phyloP scores from a whole-genome alignment of 805 yeast genomes.

The Schwanniomyces yamadae region DNA sequence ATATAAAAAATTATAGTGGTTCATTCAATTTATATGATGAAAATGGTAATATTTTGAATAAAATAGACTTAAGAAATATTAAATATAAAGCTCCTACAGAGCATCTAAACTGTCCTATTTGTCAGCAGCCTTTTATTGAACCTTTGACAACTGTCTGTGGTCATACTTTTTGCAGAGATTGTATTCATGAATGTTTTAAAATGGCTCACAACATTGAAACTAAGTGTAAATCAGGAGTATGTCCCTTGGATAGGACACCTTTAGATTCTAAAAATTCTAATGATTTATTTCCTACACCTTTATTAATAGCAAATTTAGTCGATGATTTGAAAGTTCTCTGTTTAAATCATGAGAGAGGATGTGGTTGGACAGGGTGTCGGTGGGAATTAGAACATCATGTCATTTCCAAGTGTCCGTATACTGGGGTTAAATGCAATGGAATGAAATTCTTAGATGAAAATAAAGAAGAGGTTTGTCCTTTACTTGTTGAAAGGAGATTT shows the following conservation, averaged over 20 bases:
- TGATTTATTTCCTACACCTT: slow-evolving; percentile 50
- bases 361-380: slow-evolving; percentile 55
- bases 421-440: slow-evolving; percentile 36
- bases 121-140: slow-evolving; percentile 59
- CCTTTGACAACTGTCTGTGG: slow-evolving; percentile 68
- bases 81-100: slow-evolving; percentile 32
- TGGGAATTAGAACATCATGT: slow-evolving; percentile 59
- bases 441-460: slow-evolving; percentile 10
- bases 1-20: slow-evolving; percentile 10
- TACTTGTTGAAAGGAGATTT: slow-evolving; percentile 22
- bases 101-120: slow-evolving; percentile 56
- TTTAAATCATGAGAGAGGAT: slow-evolving; percentile 52
- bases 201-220: slow-evolving; percentile 23
- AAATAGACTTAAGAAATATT: slow-evolving; percentile 30
- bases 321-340: slow-evolving; percentile 62
- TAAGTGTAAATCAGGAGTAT: slow-evolving; percentile 24
- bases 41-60: slow-evolving; percentile 8
- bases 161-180: slow-evolving; percentile 62
- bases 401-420: slow-evolving; percentile 29
- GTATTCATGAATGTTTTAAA: slow-evolving; percentile 49
- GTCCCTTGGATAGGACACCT: slow-evolving; percentile 63
- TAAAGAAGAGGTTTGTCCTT: slow-evolving; percentile 11
- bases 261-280: slow-evolving; percentile 31
- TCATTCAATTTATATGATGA: slow-evolving; percentile 14
- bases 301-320: slow-evolving; percentile 55